Evolutionary conservation across 257 asterid species (phyloP).

Genomic region (Gentiana dahurica): DNA sequence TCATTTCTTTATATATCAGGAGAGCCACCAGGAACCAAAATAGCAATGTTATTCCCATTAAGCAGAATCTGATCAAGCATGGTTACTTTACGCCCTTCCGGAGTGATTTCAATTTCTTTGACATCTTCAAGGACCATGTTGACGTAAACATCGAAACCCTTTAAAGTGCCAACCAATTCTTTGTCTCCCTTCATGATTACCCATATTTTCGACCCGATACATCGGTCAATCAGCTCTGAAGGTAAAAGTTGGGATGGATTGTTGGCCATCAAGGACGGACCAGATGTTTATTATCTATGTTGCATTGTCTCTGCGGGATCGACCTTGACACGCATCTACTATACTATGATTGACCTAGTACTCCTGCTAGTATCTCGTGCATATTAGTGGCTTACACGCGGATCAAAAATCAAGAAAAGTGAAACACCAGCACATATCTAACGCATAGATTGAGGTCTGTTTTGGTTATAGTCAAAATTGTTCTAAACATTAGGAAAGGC

Average conservation of each 20-base stretch:
- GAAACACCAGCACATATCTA: too few relatives aligned
- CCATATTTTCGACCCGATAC: slow-evolving; percentile 86
- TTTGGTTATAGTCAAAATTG: too few relatives aligned
- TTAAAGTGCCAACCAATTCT: slow-evolving; percentile 77
- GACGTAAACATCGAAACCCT: slow-evolving; percentile 78
- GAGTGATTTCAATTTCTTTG: slow-evolving; percentile 78
- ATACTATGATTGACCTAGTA: too few relatives aligned
- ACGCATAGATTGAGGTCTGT: too few relatives aligned
- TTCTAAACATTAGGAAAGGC: too few relatives aligned
- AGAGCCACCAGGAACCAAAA: slow-evolving; percentile 45
- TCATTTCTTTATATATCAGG: slow-evolving; percentile 27
- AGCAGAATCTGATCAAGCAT: slow-evolving; percentile 89
- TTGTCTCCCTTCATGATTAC: slow-evolving; percentile 92
- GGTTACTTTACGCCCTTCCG: slow-evolving; percentile 88
- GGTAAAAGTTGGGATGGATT: slow-evolving; percentile 84
- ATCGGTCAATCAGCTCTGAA: slow-evolving; percentile 78
- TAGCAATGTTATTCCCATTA: slow-evolving; percentile 95
- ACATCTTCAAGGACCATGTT: slow-evolving; percentile 89
- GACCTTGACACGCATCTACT: too few relatives aligned
- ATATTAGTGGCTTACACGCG: too few relatives aligned
- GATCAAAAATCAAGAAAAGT: too few relatives aligned
- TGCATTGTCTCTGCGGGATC: too few relatives aligned
- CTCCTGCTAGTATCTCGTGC: too few relatives aligned
- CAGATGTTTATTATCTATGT: too few relatives aligned
- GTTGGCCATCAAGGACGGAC: slow-evolving; percentile 20